phyloP scores from a whole-genome alignment of 805 yeast species.

The Spathaspora passalidarum region DNA sequence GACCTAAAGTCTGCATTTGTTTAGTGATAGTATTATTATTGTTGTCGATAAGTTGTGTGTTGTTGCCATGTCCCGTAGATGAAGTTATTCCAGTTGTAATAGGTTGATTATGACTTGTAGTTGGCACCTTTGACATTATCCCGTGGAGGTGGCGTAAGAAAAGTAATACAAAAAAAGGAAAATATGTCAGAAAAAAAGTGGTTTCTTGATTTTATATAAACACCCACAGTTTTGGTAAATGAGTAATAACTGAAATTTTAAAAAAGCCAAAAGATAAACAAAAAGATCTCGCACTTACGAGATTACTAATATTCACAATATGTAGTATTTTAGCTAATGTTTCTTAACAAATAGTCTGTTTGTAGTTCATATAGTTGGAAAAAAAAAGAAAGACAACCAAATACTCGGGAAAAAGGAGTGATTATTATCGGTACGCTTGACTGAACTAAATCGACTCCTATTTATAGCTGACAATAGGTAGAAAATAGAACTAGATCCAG shows the following conservation, averaged over 20 bases:
- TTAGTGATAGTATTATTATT: neutral
- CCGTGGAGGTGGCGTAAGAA: neutral
- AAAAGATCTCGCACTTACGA: too few relatives aligned
- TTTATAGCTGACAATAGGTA: neutral
- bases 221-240: neutral
- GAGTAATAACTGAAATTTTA: too few relatives aligned
- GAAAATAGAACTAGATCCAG: neutral
- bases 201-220: neutral
- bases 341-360: too few relatives aligned
- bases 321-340: too few relatives aligned
- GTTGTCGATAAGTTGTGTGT: too few relatives aligned
- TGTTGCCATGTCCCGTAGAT: neutral
- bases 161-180: neutral
- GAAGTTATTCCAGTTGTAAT: neutral
- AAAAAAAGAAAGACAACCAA: too few relatives aligned
- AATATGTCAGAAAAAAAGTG: neutral
- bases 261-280: too few relatives aligned
- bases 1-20: slow-evolving; percentile 31
- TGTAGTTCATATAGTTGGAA: too few relatives aligned
- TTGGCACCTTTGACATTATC: slow-evolving; percentile 1
- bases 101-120: neutral
- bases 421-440: too few relatives aligned
- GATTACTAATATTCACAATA: too few relatives aligned
- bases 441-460: too few relatives aligned
- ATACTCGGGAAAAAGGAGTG: too few relatives aligned